A percentile compares a stretch with the other conserved stretches of the same genome.
Evolutionary conservation across 306 rosid genomes (phyloP).

Genomic region (Spatholobus suberectus): DNA sequence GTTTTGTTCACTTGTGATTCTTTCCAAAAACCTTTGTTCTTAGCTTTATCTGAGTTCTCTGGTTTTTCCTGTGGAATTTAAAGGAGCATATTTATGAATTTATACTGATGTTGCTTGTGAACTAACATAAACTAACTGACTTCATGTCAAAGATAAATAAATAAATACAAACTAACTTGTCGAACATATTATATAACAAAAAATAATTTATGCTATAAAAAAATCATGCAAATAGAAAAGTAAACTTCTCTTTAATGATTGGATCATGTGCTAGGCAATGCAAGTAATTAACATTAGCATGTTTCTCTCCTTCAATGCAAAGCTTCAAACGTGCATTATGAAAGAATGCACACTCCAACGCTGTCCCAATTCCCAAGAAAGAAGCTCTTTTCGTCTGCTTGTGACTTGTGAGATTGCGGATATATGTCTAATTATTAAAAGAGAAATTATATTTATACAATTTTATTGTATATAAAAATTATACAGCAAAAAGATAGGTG

Average conservation of each 20-base stretch:
- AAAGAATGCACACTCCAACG: neutral
- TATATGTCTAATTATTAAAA: neutral
- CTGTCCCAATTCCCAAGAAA: neutral
- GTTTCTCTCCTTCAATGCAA: neutral
- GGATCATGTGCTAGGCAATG: conserved; percentile 49
- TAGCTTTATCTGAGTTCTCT: neutral
- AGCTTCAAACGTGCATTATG: conserved; percentile 14
- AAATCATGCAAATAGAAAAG: conserved; percentile 16
- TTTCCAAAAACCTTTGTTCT: neutral
- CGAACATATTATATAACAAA: neutral
- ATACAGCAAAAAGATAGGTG: neutral
- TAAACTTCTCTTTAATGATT: conserved; percentile 41
- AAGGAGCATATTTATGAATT: neutral
- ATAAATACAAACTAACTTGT: neutral
- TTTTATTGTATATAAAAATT: neutral
- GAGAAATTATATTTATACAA: neutral
- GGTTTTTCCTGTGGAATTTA: neutral
- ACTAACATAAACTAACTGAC: neutral
- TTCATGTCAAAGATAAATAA: neutral
- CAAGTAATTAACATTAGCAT: neutral
- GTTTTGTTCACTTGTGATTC: neutral
- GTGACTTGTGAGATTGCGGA: neutral
- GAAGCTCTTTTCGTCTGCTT: neutral
- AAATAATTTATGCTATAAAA: neutral
- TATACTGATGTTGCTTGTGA: conserved; percentile 5